Percentiles rank a stretch among this genome's conserved stretches.
phyloP scores from a whole-genome alignment of 2,329 filamentous ascomycete species.

The Colletotrichum sp. region DNA sequence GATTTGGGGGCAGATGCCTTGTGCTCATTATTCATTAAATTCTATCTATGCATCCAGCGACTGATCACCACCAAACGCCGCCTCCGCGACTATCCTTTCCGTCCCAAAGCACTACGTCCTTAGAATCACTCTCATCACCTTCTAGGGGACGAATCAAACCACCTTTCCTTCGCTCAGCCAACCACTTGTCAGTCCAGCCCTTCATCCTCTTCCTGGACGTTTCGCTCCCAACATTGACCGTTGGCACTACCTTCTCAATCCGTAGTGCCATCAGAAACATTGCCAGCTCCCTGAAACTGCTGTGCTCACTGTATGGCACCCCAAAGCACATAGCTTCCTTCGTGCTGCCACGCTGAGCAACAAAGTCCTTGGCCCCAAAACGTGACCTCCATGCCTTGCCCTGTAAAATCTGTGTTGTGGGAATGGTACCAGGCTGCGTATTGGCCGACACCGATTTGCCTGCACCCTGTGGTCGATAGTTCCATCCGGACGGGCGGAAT shows the following conservation, averaged over 20 bases:
- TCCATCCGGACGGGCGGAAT: conserved; percentile 94
- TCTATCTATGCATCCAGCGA: not conserved
- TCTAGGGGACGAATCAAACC: conserved; percentile 55
- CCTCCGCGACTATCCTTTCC: conserved; percentile 43
- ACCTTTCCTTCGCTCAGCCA: conserved; percentile 60
- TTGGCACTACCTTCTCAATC: conserved; percentile 91
- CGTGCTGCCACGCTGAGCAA: conserved; percentile 83
- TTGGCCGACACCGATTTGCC: conserved; percentile 58
- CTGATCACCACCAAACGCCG: conserved; percentile 42
- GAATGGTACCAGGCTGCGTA: conserved; percentile 52
- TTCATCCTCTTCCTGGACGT: conserved; percentile 65
- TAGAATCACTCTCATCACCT: conserved; percentile 38
- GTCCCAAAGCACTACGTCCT: conserved; percentile 38
- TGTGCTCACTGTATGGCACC: conserved; percentile 96
- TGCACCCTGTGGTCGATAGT: conserved; percentile 73
- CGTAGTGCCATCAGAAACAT: conserved; percentile 89
- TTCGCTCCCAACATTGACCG: conserved; percentile 80
- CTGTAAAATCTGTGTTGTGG: conserved; percentile 58
- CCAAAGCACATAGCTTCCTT: conserved; percentile 86
- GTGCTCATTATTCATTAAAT: not conserved
- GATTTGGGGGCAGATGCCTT: not conserved
- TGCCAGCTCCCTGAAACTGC: conserved; percentile 90
- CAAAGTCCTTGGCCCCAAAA: conserved; percentile 75
- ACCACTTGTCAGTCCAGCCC: conserved; percentile 68
- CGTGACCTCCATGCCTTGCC: conserved; percentile 75